phyloP scores from a whole-genome alignment of 306 rosid genomes.

The Cicer yamashitae region DNA sequence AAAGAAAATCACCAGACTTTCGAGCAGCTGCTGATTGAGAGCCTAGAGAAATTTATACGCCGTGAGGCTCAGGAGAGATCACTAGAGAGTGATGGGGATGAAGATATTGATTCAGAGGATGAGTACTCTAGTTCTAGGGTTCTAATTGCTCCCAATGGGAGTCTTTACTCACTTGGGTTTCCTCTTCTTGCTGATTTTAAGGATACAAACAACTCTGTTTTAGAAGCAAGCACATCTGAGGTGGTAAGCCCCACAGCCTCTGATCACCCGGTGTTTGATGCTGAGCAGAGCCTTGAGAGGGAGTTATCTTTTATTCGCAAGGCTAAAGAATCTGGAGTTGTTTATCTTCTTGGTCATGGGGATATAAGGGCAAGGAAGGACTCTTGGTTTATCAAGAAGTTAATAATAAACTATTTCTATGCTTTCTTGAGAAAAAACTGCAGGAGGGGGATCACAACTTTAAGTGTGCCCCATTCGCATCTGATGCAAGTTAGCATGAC shows the following conservation, averaged over 20 bases:
- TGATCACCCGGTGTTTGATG: conserved; percentile 55
- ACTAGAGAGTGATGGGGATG: conserved; percentile 87
- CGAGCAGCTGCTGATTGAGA: conserved; percentile 95
- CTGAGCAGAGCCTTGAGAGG: conserved; percentile 84
- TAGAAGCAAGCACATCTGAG: conserved; percentile 76
- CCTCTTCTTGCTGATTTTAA: conserved; percentile 75
- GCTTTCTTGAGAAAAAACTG: conserved; percentile 93
- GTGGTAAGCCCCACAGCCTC: conserved; percentile 49
- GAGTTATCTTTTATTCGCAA: conserved; percentile 90
- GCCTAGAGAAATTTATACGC: conserved; percentile 93
- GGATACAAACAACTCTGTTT: conserved; percentile 46
- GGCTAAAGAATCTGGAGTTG: conserved; percentile 95
- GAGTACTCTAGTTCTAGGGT: conserved; percentile 63
- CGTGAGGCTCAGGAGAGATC: conserved; percentile 93
- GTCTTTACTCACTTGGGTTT: conserved; percentile 85
- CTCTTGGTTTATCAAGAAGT: conserved; percentile 92
- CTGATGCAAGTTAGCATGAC: conserved; percentile 98
- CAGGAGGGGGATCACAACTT: conserved; percentile 86
- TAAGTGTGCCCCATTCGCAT: conserved; percentile 92
- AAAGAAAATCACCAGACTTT: conserved; percentile 93
- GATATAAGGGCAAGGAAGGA: conserved; percentile 91
- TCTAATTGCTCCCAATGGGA: conserved; percentile 88
- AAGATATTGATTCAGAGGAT: conserved; percentile 65
- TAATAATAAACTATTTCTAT: conserved; percentile 83
- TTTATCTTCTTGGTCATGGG: conserved; percentile 96